Conservation (phyloP, 345 rosid species). For the Lepidium didymum region DNA sequence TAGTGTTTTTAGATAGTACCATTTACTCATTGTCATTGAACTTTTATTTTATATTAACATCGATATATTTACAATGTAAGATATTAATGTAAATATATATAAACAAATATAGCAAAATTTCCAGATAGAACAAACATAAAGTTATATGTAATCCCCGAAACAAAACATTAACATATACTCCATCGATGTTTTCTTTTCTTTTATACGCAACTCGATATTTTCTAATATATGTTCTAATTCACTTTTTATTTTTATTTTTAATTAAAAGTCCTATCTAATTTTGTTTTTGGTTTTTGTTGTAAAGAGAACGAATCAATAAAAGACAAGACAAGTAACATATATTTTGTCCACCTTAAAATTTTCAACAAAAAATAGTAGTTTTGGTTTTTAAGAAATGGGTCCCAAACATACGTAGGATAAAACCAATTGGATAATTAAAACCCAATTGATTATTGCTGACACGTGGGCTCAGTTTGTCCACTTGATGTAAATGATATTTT, state of each 20-base stretch:
- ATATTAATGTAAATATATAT: background rate
- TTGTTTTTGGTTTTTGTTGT: background rate
- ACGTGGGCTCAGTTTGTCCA: constrained; percentile 22
- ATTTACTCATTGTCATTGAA: no score
- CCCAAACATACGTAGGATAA: constrained; percentile 16
- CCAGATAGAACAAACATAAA: background rate
- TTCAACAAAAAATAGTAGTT: background rate
- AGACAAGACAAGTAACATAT: constrained; percentile 13
- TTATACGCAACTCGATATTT: background rate
- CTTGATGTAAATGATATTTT: constrained; percentile 5
- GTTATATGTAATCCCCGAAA: background rate
- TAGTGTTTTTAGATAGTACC: no score
- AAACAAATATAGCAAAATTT: background rate
- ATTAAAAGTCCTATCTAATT: background rate
- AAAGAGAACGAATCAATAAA: background rate
- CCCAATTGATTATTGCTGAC: no score
- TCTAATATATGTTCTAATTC: background rate
- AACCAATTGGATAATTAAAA: no score
- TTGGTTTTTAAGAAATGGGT: background rate
- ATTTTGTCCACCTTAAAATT: constrained; percentile 16
- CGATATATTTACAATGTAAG: background rate
- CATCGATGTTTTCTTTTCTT: no score
- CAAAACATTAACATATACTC: background rate
- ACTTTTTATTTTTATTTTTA: background rate
- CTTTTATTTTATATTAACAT: background rate